Conservation (phyloP, 768 basidiomycete genomes). For the Phallus indusiatus region DNA sequence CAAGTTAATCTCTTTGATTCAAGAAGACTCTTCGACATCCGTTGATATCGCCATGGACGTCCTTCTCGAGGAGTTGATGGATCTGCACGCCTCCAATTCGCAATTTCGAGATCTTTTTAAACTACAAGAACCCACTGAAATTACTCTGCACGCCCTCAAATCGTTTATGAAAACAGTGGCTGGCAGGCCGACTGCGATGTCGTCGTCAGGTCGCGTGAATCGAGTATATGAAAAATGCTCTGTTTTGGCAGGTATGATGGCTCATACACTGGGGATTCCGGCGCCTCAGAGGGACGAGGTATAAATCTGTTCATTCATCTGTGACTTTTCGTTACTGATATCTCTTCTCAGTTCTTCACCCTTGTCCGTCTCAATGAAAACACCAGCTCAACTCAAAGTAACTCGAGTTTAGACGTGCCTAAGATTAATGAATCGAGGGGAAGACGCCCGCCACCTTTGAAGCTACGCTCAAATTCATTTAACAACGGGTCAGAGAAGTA, state of each 20-base stretch:
- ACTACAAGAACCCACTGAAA: conserved; percentile 57
- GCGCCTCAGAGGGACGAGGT: conserved; percentile 70
- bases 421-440: conserved; percentile 11
- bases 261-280: conserved; percentile 52
- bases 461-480: conserved; percentile 36
- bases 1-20: conserved; percentile 2
- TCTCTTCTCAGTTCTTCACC: conserved; percentile 4
- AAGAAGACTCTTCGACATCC: background rate
- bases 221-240: conserved; percentile 56
- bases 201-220: conserved; percentile 30
- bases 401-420: background rate
- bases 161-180: conserved; percentile 40
- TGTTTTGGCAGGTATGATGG: conserved; percentile 60
- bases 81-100: conserved; percentile 51
- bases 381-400: conserved; percentile 30
- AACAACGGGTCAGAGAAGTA: background rate
- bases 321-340: background rate
- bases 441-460: conserved; percentile 40
- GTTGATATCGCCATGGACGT: conserved; percentile 40
- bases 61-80: conserved; percentile 60
- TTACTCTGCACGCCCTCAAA: conserved; percentile 58
- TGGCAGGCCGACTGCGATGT: conserved; percentile 28
- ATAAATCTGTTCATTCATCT: conserved; percentile 10
- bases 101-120: conserved; percentile 67
- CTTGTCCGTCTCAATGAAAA: conserved; percentile 2